A percentile compares a stretch with the other conserved stretches of the same genome.
These are phyloP conservation scores for Chenopodium album DNA, from an alignment of 148 eudicot genomes.

Conservation along the genomic window DNA sequence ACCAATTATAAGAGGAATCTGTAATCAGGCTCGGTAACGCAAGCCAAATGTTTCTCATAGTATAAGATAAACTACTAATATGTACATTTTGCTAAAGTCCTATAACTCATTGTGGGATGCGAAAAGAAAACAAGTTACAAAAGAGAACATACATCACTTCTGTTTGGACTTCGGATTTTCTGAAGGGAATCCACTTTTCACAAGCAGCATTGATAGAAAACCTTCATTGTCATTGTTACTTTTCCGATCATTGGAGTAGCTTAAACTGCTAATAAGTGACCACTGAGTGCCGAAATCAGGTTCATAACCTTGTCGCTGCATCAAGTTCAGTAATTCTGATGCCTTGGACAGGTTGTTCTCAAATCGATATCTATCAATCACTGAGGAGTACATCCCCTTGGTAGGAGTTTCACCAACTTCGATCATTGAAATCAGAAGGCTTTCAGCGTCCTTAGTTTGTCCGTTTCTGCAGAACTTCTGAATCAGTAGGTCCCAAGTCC, in stretches of 20 bases:
- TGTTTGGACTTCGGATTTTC: conserved; percentile 28
- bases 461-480: conserved; percentile 42
- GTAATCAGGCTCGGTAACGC: background rate
- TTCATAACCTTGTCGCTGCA: conserved; percentile 72
- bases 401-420: conserved; percentile 53
- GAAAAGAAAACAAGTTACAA: background rate
- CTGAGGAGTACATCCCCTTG: conserved; percentile 45
- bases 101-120: background rate
- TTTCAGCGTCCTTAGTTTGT: conserved; percentile 49
- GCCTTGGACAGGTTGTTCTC: conserved; percentile 62
- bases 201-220: conserved; percentile 69
- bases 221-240: conserved; percentile 27
- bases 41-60: background rate
- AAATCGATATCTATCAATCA: conserved; percentile 45
- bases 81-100: background rate
- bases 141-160: background rate
- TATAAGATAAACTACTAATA: background rate
- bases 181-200: conserved; percentile 53
- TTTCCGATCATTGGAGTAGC: conserved; percentile 35
- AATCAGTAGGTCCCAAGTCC: conserved; percentile 51
- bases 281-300: conserved; percentile 83
- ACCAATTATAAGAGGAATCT: background rate
- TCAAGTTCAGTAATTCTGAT: conserved; percentile 47
- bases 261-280: conserved; percentile 72
- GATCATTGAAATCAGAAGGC: conserved; percentile 45